phyloP scores from a whole-genome alignment of 78 protist species.

The Dictyostelium intermedium region DNA sequence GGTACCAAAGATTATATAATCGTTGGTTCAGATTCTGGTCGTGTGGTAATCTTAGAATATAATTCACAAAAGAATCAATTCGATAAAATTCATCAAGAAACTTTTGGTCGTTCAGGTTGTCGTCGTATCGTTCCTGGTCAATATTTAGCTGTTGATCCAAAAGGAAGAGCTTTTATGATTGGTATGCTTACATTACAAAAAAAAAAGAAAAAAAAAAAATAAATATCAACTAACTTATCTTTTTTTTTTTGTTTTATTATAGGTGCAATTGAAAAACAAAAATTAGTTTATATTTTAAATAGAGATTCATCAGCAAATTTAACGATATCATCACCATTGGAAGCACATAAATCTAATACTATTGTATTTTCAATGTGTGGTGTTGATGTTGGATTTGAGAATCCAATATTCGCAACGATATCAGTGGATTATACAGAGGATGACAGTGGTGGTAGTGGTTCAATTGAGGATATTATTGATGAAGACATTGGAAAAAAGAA shows the following conservation, averaged over 20 bases:
- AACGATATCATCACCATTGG: slow-evolving; percentile 97
- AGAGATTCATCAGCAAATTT: slow-evolving; percentile 90
- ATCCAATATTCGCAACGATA: slow-evolving; percentile 97
- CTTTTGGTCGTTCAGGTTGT: slow-evolving; percentile 97
- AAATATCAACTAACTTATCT: background rate
- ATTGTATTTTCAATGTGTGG: slow-evolving; percentile 88
- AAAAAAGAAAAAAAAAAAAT: background rate
- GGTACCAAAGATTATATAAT: slow-evolving; percentile 91
- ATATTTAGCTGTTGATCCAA: slow-evolving; percentile 97
- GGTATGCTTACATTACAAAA: slow-evolving; percentile 47
- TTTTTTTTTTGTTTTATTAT: background rate
- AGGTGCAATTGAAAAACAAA: slow-evolving; percentile 97
- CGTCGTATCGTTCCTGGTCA: slow-evolving; percentile 98
- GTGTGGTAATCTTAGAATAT: slow-evolving; percentile 93
- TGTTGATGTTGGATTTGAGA: slow-evolving; percentile 98
- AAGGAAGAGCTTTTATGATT: slow-evolving; percentile 98
- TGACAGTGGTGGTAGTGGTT: slow-evolving; percentile 62
- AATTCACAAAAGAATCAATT: slow-evolving; percentile 62
- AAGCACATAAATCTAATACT: slow-evolving; percentile 95
- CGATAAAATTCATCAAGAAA: slow-evolving; percentile 93
- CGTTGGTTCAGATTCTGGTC: slow-evolving; percentile 97
- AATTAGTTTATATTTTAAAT: slow-evolving; percentile 96
- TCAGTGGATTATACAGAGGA: slow-evolving; percentile 92
- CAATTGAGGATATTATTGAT: slow-evolving; percentile 27
- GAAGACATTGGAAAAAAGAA: background rate